Percentiles rank a stretch among this genome's conserved stretches.
Conservation (phyloP, 805 yeast species). For the Schizosaccharomyces cryophilus region DNA sequence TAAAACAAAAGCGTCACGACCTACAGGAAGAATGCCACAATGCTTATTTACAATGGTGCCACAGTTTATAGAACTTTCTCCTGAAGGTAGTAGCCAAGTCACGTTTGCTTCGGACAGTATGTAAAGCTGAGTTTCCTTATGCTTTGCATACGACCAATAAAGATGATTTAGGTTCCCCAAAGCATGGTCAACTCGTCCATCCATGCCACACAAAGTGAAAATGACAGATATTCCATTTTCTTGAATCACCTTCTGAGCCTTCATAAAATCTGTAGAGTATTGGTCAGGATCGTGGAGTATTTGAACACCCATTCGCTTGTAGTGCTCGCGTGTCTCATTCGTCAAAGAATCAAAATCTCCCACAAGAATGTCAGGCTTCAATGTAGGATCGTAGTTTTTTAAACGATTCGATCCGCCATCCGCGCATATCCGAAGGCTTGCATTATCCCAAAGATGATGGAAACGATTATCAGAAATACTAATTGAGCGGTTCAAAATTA, state of each 20-base stretch:
- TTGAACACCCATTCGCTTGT: background rate
- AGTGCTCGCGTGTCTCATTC: background rate
- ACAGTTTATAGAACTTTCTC: background rate
- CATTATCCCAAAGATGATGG: background rate
- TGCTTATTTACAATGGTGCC: background rate
- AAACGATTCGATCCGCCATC: constrained; percentile 2
- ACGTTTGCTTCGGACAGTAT: background rate
- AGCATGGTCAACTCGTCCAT: constrained; percentile 2
- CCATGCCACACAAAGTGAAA: background rate
- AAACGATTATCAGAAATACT: background rate
- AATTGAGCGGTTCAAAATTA: background rate
- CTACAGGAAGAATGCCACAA: background rate
- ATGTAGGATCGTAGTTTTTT: background rate
- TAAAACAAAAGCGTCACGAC: background rate
- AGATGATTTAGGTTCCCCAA: background rate
- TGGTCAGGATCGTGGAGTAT: background rate
- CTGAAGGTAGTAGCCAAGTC: background rate
- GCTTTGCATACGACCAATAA: background rate
- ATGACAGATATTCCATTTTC: background rate
- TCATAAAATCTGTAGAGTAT: constrained; percentile 1
- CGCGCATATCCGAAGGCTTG: constrained; percentile 1
- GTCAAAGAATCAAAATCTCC: constrained; percentile 2
- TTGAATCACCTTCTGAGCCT: background rate
- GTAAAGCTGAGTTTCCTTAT: background rate
- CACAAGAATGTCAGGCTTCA: background rate